Conservation (phyloP, 2,329 filamentous ascomycete genomes). For the Cercospora sojina region DNA sequence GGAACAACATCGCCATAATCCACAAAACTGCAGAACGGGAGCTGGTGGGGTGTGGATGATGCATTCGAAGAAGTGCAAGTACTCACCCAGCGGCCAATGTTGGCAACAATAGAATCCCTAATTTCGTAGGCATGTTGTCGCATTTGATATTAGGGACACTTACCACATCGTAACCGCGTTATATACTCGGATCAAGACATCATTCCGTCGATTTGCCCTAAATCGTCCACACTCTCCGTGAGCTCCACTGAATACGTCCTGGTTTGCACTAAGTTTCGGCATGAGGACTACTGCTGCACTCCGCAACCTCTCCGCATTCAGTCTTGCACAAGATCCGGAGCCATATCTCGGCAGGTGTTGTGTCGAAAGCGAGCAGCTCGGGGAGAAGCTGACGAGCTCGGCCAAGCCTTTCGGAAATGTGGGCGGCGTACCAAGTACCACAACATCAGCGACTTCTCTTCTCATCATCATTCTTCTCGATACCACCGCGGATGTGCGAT, state of each 20-base stretch:
- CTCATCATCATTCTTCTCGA: background rate
- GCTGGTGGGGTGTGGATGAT: no score
- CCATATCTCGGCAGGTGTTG: background rate
- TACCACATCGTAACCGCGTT: background rate
- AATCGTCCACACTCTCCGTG: background rate
- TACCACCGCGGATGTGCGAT: background rate
- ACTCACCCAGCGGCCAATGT: background rate
- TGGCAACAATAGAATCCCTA: background rate
- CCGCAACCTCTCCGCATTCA: background rate
- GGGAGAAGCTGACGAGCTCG: background rate
- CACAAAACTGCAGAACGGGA: conserved; percentile 7
- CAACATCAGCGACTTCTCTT: background rate
- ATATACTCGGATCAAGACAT: background rate
- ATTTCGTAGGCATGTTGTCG: background rate
- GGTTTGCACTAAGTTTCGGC: background rate
- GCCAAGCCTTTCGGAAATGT: conserved; percentile 1
- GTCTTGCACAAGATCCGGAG: background rate
- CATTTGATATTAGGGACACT: background rate
- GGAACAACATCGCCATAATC: conserved; percentile 20
- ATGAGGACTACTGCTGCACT: background rate
- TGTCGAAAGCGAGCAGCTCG: background rate
- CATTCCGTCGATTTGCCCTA: background rate
- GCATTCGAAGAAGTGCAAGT: background rate
- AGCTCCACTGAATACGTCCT: background rate
- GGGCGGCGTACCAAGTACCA: background rate